Percentiles rank a stretch among this genome's conserved stretches.
Conservation (phyloP, 768 basidiomycete species). For the Dioszegia aurantiaca region DNA sequence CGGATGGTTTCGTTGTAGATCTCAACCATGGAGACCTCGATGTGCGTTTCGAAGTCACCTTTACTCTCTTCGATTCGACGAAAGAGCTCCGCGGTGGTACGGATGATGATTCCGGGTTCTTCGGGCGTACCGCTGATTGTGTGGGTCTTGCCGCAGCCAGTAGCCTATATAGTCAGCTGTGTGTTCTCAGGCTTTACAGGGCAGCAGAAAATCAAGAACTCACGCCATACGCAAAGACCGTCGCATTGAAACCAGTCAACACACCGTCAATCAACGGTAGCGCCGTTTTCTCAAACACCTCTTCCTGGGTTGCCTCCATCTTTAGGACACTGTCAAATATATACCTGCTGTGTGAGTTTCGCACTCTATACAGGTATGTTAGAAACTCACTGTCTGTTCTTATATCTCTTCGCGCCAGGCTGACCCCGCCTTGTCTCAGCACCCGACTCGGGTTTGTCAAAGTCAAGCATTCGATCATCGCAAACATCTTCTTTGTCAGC, state of each 20-base stretch:
- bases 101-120: slow-evolving; percentile 91
- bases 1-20: slow-evolving; percentile 99
- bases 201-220: slow-evolving; percentile 46
- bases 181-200: no score
- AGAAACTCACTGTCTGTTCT: slow-evolving; percentile 67
- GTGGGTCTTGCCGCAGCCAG: slow-evolving; percentile 99
- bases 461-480: slow-evolving; percentile 91
- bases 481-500: slow-evolving; percentile 63
- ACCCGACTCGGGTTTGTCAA: slow-evolving; percentile 90
- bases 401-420: slow-evolving; percentile 75
- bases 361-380: neutral
- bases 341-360: slow-evolving; percentile 56
- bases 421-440: slow-evolving; percentile 26
- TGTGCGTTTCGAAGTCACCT: slow-evolving; percentile 80
- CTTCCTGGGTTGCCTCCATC: slow-evolving; percentile 73
- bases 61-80: slow-evolving; percentile 81
- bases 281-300: slow-evolving; percentile 82
- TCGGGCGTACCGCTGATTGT: slow-evolving; percentile 88
- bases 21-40: slow-evolving; percentile 92
- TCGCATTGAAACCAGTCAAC: slow-evolving; percentile 92
- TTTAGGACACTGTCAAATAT: slow-evolving; percentile 94
- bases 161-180: slow-evolving; percentile 64
- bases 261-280: slow-evolving; percentile 73
- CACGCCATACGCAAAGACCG: slow-evolving; percentile 98
- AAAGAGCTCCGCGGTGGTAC: slow-evolving; percentile 96